Base-by-base conservation (phyloP, 495 filamentous ascomycete genomes). In the Tricharina praecox region DNA sequence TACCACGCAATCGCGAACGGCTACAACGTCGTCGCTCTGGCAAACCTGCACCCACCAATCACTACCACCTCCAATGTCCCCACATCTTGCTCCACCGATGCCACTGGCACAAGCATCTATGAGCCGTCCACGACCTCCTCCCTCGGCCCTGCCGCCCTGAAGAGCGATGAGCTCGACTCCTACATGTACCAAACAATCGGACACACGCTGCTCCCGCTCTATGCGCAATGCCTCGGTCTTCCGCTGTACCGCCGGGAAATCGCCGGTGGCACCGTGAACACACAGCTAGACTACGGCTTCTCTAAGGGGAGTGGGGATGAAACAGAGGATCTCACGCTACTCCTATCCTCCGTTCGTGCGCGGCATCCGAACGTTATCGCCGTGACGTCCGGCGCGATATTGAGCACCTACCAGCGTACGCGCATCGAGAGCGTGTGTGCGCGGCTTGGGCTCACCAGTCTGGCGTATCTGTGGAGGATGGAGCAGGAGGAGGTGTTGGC, bases 161-260 rank as follows among this genome's bases (percentile, higher is more conserved):
- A 15, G 15, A 32, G 37, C 38, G 68, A 68, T 38, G 72, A 76
- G 49, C 72, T 90, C 53, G 81, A 97, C 65, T 93, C 84, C 70
- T 94, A 85, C 76, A 96, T 97, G 90, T 97, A 95, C 70, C 90
- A 97, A 67, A 96, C 92, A 1, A 82, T 92, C 43, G 90, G 90
- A 32, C 87, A 95, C 65, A 69, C 70, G 44, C 65, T 95, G 16
- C 80, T 95, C 40, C 90, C 88, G 4, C 72, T 93, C 16, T 96
- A 94, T 62, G 75, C 77, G 49, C 54, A 71, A 24, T 84, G 82
- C 1, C 76, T 94, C 2, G 70, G 68, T 1, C 65, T 94, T 24
- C 87, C 87, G 8, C 68, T 94, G 1, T 93, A 85, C 61, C 76
- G 87, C 11, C 73, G 71, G 39, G 65, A 71, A 18, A 95, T 96